Evolutionary conservation across 306 rosid genomes (phyloP), one percentile per base, ranked within the genome.

Genomic region (Aeschynomene evenia): DNA sequence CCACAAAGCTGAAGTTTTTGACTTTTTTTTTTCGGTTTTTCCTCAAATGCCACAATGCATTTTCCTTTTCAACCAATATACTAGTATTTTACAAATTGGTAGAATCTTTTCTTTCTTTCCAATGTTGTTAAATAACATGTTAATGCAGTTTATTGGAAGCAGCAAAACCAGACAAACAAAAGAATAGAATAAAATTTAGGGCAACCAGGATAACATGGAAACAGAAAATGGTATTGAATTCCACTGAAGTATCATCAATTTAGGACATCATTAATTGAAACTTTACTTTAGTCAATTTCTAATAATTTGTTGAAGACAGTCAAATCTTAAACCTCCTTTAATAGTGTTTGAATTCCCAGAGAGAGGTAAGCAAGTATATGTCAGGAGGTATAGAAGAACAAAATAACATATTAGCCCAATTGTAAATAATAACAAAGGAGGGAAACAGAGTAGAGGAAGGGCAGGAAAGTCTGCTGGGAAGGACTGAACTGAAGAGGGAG

Each of bases 211-310:
- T 58, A 68, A 19, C 33, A 29, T 24, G 21, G 34, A 77, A 76
- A 50, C 39, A 36, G 48, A 48, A 64, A 64, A 48, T 34, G 46
- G 18, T 14, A 66, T 58, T 28, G 21, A 36, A 43, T 49, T 78
- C 39, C 50, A 61, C 58, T 19, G 28, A 46, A 62, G 24, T 16
- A 48, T 5, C 18, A 49, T 56, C 29, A 21, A 29, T 2, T n/a
- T 23, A 29, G 51, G 46, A 54, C 21, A 19, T 36, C 52, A 62
- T 37, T 37, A 18, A 39, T 20, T 5, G 8, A 33, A 33, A 4
- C 18, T 23, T 63, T 54, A 4, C 18, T 23, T 63, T 54, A 22
- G 48, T 5, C 31, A 42, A 14, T 14, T 40, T 29, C 9, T 33
- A 31, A 54, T 28, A 15, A 16, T 50, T 46, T 50, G 23, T 11